Percentiles rank a stretch among this genome's conserved stretches.
Evolutionary conservation across 2,329 filamentous ascomycete genomes (phyloP).

Genomic region (Davidsoniella eucalypti): DNA sequence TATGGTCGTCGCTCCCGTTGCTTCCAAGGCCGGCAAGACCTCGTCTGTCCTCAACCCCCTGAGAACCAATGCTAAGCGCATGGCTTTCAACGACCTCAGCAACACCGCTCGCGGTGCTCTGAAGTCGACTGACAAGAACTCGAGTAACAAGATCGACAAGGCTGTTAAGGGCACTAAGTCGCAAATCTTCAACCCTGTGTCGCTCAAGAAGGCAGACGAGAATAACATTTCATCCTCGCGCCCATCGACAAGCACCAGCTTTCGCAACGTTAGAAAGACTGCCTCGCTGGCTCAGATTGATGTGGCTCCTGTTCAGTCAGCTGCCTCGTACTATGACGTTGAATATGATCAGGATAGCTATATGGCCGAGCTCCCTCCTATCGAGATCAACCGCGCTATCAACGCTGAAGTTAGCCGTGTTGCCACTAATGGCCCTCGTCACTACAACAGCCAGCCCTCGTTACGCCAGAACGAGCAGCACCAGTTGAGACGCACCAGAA

Average conservation of each 20-base stretch:
- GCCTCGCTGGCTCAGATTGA: conserved; percentile 7
- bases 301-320: conserved; percentile 13
- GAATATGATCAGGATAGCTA: conserved; percentile 6
- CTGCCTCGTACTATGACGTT: not conserved
- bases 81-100: conserved; percentile 69
- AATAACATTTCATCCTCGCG: not conserved
- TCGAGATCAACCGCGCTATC: conserved; percentile 1
- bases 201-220: conserved; percentile 10
- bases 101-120: conserved; percentile 35
- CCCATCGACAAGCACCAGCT: not conserved
- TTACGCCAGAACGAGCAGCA: conserved; percentile 29
- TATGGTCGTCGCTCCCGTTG: conserved; percentile 36
- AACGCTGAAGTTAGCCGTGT: conserved; percentile 12
- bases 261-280: conserved; percentile 1
- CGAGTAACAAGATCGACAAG: conserved; percentile 23
- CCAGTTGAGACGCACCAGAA: conserved; percentile 27
- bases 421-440: conserved; percentile 19
- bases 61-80: conserved; percentile 55
- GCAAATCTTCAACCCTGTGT: conserved; percentile 11
- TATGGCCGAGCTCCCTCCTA: conserved; percentile 1
- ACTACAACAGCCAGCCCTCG: conserved; percentile 38
- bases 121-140: conserved; percentile 20
- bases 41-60: conserved; percentile 36
- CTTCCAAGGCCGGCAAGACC: conserved; percentile 25
- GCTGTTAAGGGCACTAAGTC: conserved; percentile 19